phyloP scores from a whole-genome alignment of 78 protist species.

The Guillardia theta region DNA sequence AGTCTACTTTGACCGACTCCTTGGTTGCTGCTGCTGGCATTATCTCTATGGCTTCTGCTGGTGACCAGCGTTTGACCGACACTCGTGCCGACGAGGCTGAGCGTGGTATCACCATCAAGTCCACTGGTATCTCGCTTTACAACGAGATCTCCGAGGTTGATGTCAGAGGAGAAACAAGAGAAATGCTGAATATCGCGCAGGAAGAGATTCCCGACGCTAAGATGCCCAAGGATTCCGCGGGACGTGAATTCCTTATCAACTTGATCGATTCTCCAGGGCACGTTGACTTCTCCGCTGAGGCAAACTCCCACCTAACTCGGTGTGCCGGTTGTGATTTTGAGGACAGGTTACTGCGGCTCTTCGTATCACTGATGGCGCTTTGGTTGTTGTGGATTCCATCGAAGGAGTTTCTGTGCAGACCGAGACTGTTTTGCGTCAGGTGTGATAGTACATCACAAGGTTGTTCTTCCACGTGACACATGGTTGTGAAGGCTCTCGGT shows the following conservation, averaged over 20 bases:
- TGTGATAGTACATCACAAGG: too few species aligned
- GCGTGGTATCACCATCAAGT: conserved; percentile 99
- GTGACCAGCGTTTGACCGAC: conserved; percentile 95
- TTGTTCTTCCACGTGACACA: too few species aligned
- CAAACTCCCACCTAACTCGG: too few species aligned
- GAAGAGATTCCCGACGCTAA: not conserved
- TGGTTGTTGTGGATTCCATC: conserved; percentile 99
- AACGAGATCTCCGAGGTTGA: conserved; percentile 71
- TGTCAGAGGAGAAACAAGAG: too few species aligned
- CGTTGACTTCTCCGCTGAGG: conserved; percentile 97
- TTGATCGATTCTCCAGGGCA: conserved; percentile 97
- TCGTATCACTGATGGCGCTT: conserved; percentile 99
- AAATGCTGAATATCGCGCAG: too few species aligned
- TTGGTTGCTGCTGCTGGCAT: conserved; percentile 97
- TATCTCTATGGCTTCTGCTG: conserved; percentile 91
- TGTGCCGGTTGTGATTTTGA: not conserved
- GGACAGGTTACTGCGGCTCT: conserved; percentile 97
- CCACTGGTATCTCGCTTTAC: conserved; percentile 95
- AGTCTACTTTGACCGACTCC: conserved; percentile 98
- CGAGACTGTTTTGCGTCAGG: conserved; percentile 99
- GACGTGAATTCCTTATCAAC: conserved; percentile 89
- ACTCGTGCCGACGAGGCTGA: conserved; percentile 97
- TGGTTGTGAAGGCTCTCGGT: too few species aligned
- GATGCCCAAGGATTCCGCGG: conserved; percentile 36
- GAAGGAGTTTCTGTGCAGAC: conserved; percentile 99